phyloP scores from a whole-genome alignment of 2,329 filamentous ascomycete genomes.

The Microsporum canis region DNA sequence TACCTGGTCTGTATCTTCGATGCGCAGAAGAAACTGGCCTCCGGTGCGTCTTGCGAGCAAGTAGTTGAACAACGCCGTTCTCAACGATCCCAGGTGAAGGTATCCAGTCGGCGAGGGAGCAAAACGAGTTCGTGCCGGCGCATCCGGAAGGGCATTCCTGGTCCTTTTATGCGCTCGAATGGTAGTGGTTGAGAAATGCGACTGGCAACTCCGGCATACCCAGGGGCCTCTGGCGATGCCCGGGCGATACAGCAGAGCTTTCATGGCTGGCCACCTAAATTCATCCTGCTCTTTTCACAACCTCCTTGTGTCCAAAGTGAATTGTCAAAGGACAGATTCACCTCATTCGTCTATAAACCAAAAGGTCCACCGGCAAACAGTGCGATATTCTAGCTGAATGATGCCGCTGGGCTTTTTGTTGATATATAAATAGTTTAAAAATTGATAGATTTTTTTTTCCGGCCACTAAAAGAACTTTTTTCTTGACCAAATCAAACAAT shows the following conservation, averaged over 20 bases:
- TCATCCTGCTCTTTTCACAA: neutral
- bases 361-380: neutral
- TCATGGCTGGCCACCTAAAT: neutral
- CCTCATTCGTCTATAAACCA: neutral
- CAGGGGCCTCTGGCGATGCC: slow-evolving; percentile 21
- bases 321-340: neutral
- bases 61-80: slow-evolving; percentile 93
- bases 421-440: neutral
- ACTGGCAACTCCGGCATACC: slow-evolving; percentile 28
- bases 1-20: slow-evolving; percentile 93
- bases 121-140: slow-evolving; percentile 68
- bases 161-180: slow-evolving; percentile 19
- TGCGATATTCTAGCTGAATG: neutral
- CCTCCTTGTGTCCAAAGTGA: neutral
- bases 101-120: slow-evolving; percentile 93
- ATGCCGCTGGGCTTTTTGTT: neutral
- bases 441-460: neutral
- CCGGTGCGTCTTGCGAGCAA: slow-evolving; percentile 76
- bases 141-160: slow-evolving; percentile 34
- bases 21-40: slow-evolving; percentile 78
- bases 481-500: neutral
- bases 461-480: slow-evolving; percentile 3
- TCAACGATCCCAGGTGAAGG: slow-evolving; percentile 78
- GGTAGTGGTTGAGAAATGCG: slow-evolving; percentile 22
- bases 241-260: neutral